Percentiles rank a stretch among this genome's conserved stretches.
Conservation (phyloP, 1,284 basidiomycete genomes). For the Heterobasidion parviporum region DNA sequence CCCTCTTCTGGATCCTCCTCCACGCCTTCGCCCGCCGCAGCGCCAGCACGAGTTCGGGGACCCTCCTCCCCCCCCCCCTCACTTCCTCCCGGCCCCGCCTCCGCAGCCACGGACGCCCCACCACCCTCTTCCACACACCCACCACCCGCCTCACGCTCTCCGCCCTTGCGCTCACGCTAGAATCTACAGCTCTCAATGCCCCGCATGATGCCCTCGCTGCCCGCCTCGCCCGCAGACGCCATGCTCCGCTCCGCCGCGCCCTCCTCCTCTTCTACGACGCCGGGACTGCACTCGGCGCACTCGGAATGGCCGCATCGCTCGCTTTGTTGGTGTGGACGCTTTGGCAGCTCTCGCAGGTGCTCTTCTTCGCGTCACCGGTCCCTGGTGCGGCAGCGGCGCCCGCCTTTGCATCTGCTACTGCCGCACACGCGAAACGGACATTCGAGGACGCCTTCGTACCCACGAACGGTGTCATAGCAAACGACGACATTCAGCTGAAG, state of each 20-base stretch:
- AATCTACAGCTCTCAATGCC: conserved; percentile 46
- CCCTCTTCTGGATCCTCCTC: background rate
- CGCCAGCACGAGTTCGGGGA: background rate
- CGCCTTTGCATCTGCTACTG: background rate
- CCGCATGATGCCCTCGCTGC: conserved; percentile 36
- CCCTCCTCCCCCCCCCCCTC: background rate
- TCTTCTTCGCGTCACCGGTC: conserved; percentile 6
- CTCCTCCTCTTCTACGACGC: conserved; percentile 38
- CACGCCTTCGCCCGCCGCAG: no score
- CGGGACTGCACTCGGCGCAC: conserved; percentile 35
- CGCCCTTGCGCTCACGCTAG: conserved; percentile 27
- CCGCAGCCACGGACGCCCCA: background rate
- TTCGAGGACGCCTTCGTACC: background rate
- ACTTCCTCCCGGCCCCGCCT: background rate
- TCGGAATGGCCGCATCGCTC: conserved; percentile 43
- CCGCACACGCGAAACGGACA: background rate
- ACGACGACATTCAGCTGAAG: conserved; percentile 4
- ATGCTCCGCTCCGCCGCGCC: conserved; percentile 2
- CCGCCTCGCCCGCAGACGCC: conserved; percentile 7
- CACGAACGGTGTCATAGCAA: background rate
- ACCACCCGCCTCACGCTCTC: background rate
- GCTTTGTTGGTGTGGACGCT: conserved; percentile 30
- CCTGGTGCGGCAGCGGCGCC: no score
- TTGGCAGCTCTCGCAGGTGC: conserved; percentile 12
- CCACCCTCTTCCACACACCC: background rate